Base-by-base conservation (phyloP, 1,284 basidiomycete genomes). In the Ganoderma meredithae region DNA sequence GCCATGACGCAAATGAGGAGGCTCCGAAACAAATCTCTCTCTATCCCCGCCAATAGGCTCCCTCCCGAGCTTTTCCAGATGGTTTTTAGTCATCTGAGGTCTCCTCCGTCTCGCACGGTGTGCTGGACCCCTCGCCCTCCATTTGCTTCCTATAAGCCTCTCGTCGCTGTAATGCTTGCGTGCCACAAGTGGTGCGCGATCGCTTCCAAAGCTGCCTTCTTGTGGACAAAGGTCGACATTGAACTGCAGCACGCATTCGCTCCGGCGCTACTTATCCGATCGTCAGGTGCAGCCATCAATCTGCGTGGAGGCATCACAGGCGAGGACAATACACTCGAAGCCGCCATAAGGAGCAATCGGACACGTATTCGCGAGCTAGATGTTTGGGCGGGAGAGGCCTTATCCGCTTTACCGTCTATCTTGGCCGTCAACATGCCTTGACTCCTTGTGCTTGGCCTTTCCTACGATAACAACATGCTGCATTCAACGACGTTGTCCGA, bases 171-270 rank as follows among this genome's bases (percentile, higher is more conserved):
- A 12, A 56, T 56, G 53, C 15, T 56, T 7, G 53, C 36, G 7
- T 56, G 53, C 53, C 27, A 31, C 53, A 56, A 56, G 53, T 56
- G 53, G 53, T 15, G 33, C 31, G 27, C 15, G 8, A 56, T 56
- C 31, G 53, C 31, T 17, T 56, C 17, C 19, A 0, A 56, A 0
- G 19, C 53, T 19, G 53, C 53, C 5, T 56, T 17, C 17, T 56
- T 56, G 17, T 56, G 53, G 53, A 56, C 53, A 8, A 31, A 56
- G 31, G 33, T 56, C 53, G 53, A 56, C 31, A 7, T 56, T 15
- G 4, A 8, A 19, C 53, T 13, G 9, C 53, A 36, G 3, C 25
- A 15, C 53, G 19, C 15, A 3, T 33, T 36, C 19, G 53, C 31
- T 2, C 17, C 53, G 1, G 31, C 8, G 31, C 15, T 56, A 15